Conservation (phyloP, 148 eudicot genomes). For the Dianthus caryophyllus region DNA sequence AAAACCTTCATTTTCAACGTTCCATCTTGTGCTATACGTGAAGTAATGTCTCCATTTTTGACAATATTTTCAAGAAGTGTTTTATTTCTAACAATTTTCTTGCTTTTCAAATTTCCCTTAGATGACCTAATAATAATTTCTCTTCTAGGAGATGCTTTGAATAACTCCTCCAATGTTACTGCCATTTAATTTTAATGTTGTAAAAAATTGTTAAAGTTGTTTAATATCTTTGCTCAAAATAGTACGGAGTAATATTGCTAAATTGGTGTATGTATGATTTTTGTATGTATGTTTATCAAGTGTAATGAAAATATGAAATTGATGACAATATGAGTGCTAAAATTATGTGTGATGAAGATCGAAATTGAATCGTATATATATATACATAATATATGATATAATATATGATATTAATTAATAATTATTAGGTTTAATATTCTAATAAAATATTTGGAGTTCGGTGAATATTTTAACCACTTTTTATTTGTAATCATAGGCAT, state of each 20-base stretch:
- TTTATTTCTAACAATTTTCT: background rate
- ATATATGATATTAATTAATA: no score
- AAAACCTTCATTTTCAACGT: slow-evolving; percentile 44
- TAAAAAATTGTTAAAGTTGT: no score
- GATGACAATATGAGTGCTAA: no score
- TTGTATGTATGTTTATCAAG: no score
- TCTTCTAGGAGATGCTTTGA: slow-evolving; percentile 6
- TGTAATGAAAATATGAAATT: no score
- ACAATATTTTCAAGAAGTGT: slow-evolving; percentile 37
- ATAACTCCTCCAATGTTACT: slow-evolving; percentile 13
- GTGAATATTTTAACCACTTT: background rate
- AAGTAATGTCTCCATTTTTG: slow-evolving; percentile 23
- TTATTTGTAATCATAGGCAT: background rate
- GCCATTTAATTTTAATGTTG: no score
- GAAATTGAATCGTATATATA: background rate
- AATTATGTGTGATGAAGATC: background rate
- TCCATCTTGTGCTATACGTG: slow-evolving; percentile 34
- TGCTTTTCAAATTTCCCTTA: background rate
- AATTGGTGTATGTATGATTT: background rate
- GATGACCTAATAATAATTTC: slow-evolving; percentile 2
- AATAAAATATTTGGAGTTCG: slow-evolving; percentile 12
- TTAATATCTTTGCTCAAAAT: no score
- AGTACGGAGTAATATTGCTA: no score
- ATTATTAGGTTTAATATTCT: background rate
- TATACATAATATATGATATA: no score